Percentiles rank a stretch among this genome's conserved stretches.
phyloP scores from a whole-genome alignment of 192 early-diverging fungal species.

The Physocladia obscura region DNA sequence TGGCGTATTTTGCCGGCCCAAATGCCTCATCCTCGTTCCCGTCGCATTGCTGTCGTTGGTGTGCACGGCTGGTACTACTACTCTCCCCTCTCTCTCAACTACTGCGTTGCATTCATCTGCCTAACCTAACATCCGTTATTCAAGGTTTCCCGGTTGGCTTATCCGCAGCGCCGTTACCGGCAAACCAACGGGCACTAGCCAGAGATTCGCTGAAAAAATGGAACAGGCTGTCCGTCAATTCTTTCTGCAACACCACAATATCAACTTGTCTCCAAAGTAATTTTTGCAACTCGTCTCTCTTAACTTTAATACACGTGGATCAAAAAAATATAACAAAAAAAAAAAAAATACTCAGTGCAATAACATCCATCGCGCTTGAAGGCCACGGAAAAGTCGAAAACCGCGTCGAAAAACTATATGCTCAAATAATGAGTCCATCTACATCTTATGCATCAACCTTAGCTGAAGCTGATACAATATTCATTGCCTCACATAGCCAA shows the following conservation, averaged over 20 bases:
- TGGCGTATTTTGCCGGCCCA: background rate
- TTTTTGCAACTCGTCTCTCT: too few relatives aligned
- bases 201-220: conserved; percentile 89
- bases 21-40: background rate
- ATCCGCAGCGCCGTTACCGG: conserved; percentile 67
- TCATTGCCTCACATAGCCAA: conserved; percentile 91
- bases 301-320: too few relatives aligned
- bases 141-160: conserved; percentile 68
- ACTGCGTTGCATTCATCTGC: conserved; percentile 14
- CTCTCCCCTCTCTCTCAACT: background rate
- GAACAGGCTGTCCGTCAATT: conserved; percentile 45
- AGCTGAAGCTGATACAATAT: conserved; percentile 69
- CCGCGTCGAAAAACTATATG: conserved; percentile 79
- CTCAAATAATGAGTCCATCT: conserved; percentile 59
- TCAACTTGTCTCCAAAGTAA: conserved; percentile 30
- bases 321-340: too few relatives aligned
- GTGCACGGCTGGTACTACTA: conserved; percentile 24
- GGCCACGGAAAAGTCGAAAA: conserved; percentile 90
- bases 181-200: conserved; percentile 90
- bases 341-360: too few relatives aligned
- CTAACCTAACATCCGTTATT: conserved; percentile 59
- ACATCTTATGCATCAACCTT: conserved; percentile 30
- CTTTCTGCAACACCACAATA: conserved; percentile 40
- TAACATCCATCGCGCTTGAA: conserved; percentile 82
- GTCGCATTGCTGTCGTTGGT: conserved; percentile 64